Base-by-base conservation (phyloP, 257 asterid species). In the Fraxinus cuspidata region DNA sequence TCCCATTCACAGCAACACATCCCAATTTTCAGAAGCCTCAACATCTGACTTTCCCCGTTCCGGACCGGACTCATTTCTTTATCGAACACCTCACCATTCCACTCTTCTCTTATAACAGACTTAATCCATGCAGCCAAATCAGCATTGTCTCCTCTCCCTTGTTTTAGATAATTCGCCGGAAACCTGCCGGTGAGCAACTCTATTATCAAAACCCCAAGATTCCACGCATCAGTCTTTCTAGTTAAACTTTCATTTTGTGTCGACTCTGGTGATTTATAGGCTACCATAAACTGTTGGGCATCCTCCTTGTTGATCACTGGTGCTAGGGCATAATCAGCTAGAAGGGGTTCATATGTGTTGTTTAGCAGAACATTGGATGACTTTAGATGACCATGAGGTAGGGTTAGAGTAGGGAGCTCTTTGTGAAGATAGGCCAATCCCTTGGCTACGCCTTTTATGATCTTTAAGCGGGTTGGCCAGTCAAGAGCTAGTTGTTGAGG, bases 81-180 rank as follows among this genome's bases (percentile, higher is more conserved):
- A n/a, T 92, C 96, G 27, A 92, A 90, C 16, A 92, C 92, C 84
- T 90, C 96, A 3, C 88, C 91, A 0, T 90, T 87, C 96, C 94
- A 87, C 75, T 92, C 96, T 71, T 92, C 97, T 71, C 92, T 76
- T 25, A 89, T 92, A 4, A 87, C 93, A 2, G 94, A 82, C 80
- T 88, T 83, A 12, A 92, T 94, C 96, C 97, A 92, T 15, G 82
- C 60, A 4, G 91, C 94, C 72, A 92, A 75, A 51, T 92, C 97
- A 0, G 84, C 87, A 27, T 89, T 76, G 0, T 83, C 85, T 2
- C 83, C 90, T 29, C 83, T 78, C 1, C 94, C 96, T 70, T 84
- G 82, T 40, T 85, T 84, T 9, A 89, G 76, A 32, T 88, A 90
- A 79, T 92, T 84, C 0, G 88, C 87, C 1, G 94, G 97, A 34